These are phyloP conservation scores for Sanghuangporus baumii DNA, from an alignment of 1,284 basidiomycete genomes.

Conservation along the genomic window DNA sequence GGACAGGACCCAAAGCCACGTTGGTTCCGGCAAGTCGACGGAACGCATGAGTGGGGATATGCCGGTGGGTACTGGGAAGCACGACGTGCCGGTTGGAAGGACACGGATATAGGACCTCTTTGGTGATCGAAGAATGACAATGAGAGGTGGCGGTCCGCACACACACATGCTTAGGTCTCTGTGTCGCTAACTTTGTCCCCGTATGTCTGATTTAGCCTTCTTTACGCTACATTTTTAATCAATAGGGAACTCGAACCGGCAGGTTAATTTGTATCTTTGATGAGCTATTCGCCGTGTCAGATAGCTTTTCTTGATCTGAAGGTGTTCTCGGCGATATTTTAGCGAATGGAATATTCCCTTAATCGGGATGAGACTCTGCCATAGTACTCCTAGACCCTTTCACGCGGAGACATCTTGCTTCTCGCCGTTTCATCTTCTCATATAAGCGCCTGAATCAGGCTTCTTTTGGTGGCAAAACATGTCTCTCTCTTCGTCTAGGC, in stretches of 20 bases:
- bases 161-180: neutral
- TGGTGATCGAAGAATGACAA: constrained; percentile 43
- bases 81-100: constrained; percentile 58
- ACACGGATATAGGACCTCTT: constrained; percentile 40
- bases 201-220: neutral
- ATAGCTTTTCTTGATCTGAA: no score
- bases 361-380: neutral
- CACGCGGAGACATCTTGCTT: neutral
- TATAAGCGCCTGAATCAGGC: neutral
- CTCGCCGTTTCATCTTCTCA: neutral
- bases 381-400: no score
- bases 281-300: no score
- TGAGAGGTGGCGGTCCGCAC: neutral
- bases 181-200: neutral
- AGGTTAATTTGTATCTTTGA: no score
- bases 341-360: neutral
- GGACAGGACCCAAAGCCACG: constrained; percentile 52
- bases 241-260: no score
- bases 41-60: constrained; percentile 62
- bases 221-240: no score
- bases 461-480: neutral
- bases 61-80: constrained; percentile 81
- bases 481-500: neutral
- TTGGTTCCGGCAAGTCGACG: constrained; percentile 69
- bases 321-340: neutral